Percentiles rank a stretch among this genome's conserved stretches.
Evolutionary conservation across 2,329 filamentous ascomycete species (phyloP).

Genomic region (Alternaria burnsii): DNA sequence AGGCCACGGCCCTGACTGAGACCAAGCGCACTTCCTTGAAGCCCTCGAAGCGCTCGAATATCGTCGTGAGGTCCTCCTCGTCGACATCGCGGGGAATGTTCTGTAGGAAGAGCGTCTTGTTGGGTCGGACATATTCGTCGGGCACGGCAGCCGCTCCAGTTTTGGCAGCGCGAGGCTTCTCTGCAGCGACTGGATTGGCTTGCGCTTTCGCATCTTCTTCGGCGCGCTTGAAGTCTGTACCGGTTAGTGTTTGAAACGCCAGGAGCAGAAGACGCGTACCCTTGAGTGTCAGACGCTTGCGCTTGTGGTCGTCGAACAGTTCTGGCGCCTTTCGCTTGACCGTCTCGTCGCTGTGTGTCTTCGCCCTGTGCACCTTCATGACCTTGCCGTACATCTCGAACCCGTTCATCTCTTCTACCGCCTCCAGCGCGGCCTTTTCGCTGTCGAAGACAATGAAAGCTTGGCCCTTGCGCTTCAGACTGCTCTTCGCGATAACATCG

Average conservation of each 20-base stretch:
- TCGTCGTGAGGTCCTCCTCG: conserved; percentile 76
- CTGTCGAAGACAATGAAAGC: conserved; percentile 92
- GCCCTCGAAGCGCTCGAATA: conserved; percentile 90
- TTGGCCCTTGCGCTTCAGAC: conserved; percentile 91
- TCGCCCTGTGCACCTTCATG: conserved; percentile 84
- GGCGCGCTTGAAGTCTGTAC: conserved; percentile 78
- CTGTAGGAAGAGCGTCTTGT: conserved; percentile 95
- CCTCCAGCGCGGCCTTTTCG: conserved; percentile 78
- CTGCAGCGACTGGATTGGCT: conserved; percentile 68
- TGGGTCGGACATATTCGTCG: conserved; percentile 97
- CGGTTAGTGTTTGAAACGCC: conserved; percentile 46
- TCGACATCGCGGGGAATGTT: conserved; percentile 89
- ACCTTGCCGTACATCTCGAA: conserved; percentile 94
- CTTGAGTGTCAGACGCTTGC: conserved; percentile 85
- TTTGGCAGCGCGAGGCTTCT: conserved; percentile 67
- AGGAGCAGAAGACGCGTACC: conserved; percentile 62
- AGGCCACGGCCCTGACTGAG: conserved; percentile 88
- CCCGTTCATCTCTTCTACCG: conserved; percentile 88
- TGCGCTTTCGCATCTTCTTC: conserved; percentile 80
- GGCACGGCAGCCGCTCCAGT: conserved; percentile 81
- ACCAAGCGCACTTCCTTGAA: conserved; percentile 93
- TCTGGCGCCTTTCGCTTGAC: conserved; percentile 78
- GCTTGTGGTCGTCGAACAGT: conserved; percentile 88
- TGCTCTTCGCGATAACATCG: conserved; percentile 87
- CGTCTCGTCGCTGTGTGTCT: conserved; percentile 85